These are phyloP conservation scores for Cladosporium oxysporum DNA, from an alignment of 2,329 filamentous ascomycete species.

Conservation along the genomic window DNA sequence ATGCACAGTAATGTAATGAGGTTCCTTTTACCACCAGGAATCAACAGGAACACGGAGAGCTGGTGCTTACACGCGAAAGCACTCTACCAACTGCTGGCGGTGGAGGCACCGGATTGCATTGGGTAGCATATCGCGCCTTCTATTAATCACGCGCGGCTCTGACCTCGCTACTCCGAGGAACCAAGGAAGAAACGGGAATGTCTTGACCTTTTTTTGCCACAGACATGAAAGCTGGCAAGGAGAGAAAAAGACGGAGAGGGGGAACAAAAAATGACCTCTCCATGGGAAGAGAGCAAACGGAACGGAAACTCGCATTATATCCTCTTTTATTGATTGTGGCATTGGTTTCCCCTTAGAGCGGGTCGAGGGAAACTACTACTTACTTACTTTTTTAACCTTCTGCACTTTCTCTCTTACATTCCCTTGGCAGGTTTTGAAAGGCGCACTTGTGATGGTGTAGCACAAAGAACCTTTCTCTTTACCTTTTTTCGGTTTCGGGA, in stretches of 20 bases:
- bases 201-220: background rate
- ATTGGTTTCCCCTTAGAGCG: conserved; percentile 8
- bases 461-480: conserved; percentile 1
- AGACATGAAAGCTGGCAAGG: background rate
- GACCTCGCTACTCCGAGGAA: background rate
- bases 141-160: conserved; percentile 17
- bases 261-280: conserved; percentile 1
- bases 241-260: background rate
- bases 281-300: conserved; percentile 11
- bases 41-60: background rate
- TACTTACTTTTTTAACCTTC: background rate
- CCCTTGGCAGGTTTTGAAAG: background rate
- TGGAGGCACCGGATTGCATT: conserved; percentile 13
- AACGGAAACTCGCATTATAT: conserved; percentile 17
- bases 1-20: conserved; percentile 80
- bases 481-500: background rate
- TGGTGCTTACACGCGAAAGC: background rate
- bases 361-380: background rate
- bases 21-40: background rate
- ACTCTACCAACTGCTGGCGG: conserved; percentile 9
- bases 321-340: conserved; percentile 20
- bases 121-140: conserved; percentile 18
- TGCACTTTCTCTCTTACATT: background rate
- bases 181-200: background rate
- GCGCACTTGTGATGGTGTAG: conserved; percentile 8